Percentiles rank a stretch among this genome's conserved stretches.
phyloP scores from a whole-genome alignment of 192 early-diverging fungal genomes.

The Dimargaris verticillata region DNA sequence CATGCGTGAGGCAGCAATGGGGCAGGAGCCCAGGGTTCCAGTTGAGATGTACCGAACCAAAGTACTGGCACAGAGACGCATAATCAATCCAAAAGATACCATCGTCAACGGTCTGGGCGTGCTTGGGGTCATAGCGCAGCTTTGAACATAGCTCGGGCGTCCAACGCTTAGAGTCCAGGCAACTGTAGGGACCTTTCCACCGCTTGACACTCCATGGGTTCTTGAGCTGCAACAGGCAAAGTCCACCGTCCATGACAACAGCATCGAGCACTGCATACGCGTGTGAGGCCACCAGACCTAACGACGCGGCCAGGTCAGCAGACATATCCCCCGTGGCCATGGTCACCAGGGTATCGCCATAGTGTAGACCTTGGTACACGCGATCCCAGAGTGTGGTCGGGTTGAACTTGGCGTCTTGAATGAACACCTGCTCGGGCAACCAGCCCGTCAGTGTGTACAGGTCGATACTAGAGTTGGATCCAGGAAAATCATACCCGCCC shows the following conservation, averaged over 20 bases:
- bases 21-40: constrained; percentile 70
- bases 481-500: constrained; percentile 91
- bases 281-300: constrained; percentile 77
- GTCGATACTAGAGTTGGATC: constrained; percentile 87
- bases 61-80: constrained; percentile 55
- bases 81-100: constrained; percentile 84
- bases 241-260: constrained; percentile 33
- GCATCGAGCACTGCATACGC: constrained; percentile 71
- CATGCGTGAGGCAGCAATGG: constrained; percentile 49
- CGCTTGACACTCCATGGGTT: constrained; percentile 86
- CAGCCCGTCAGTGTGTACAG: constrained; percentile 79
- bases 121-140: constrained; percentile 54
- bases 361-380: constrained; percentile 41
- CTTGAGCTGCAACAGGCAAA: constrained; percentile 66
- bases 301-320: constrained; percentile 36
- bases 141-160: constrained; percentile 42
- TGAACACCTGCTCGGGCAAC: constrained; percentile 85
- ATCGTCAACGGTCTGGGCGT: constrained; percentile 50
- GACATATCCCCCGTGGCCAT: constrained; percentile 69
- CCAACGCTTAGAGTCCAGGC: constrained; percentile 46
- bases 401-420: constrained; percentile 46
- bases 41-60: constrained; percentile 80
- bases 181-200: constrained; percentile 66
- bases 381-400: constrained; percentile 54
- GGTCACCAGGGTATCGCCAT: constrained; percentile 63